phyloP scores from a whole-genome alignment of 2,329 filamentous ascomycete genomes.

The Talaromyces rugulosus region DNA sequence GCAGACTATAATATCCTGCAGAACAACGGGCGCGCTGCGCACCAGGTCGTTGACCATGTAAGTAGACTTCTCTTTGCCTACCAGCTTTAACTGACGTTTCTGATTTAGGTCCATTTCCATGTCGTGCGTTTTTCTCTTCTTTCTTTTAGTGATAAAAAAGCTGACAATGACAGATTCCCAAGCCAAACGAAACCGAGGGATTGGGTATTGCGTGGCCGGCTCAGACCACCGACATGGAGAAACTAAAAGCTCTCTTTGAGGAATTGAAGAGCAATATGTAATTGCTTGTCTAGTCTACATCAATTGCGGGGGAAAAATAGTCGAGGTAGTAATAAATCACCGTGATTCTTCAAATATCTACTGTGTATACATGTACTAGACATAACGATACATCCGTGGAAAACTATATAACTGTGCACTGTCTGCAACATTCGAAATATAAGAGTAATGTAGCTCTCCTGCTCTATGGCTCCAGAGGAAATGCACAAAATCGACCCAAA shows the following conservation, averaged over 20 bases:
- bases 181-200: conserved; percentile 79
- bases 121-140: conserved; percentile 56
- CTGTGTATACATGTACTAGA: not conserved
- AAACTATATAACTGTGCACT: not conserved
- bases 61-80: conserved; percentile 28
- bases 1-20: conserved; percentile 89
- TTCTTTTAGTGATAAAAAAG: not conserved
- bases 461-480: not conserved
- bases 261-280: conserved; percentile 90
- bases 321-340: not conserved
- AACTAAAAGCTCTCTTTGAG: conserved; percentile 72
- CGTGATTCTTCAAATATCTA: not conserved
- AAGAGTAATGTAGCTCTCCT: not conserved
- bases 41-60: conserved; percentile 91
- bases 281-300: conserved; percentile 10
- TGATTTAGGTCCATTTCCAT: conserved; percentile 77
- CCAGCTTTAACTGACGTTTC: conserved; percentile 1
- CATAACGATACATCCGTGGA: not conserved
- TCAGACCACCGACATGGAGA: conserved; percentile 71
- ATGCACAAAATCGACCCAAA: not conserved
- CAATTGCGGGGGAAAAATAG: not conserved
- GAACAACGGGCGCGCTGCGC: conserved; percentile 89
- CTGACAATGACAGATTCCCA: conserved; percentile 68
- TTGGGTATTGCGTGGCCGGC: conserved; percentile 76
- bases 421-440: not conserved